Base-by-base conservation (phyloP, 306 rosid genomes). In the Fragaria nilgerrensis region DNA sequence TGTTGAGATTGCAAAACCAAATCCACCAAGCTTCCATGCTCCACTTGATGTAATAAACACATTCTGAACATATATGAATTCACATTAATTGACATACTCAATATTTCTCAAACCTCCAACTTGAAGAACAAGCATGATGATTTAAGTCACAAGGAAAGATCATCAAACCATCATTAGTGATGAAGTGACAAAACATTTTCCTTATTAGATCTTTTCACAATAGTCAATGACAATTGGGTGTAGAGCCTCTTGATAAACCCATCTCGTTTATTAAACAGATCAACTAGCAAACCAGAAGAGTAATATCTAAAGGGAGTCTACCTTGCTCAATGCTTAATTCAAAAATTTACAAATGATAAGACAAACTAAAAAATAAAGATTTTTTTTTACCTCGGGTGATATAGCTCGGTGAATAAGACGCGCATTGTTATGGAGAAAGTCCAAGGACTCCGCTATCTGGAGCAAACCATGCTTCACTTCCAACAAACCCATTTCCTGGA, bases 11-110 rank as follows among this genome's bases (percentile, higher is more conserved):
- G 99, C 90, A 88, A 92, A 92, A 83, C 99, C 90, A 83, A 96
- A 96, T 76, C 99, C 99, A 67, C 91, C 91, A 44, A 96, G 98
- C 85, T 96, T 96, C 99, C 99, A 96, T 75, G 99, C 98, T 86
- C 99, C 99, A 84, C 93, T 91, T 84, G 89, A 83, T 69, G 99
- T 96, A 80, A 96, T 96, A 79, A 96, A 85, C 78, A 92, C 85
- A 91, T 92, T 96, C 99, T 96, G 96, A 80, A 84, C 44, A 72
- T 68, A 78, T 27, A 75, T 67, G 62, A 52, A 73, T 62, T 65
- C 29, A 29, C 17, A 80, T 80, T 39, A 34, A 80, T 62, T 48
- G 14, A 10, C 58, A 70, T 72, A 72, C 49, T 43, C 65, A 58
- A 50, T 49, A 59, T 65, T 53, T 76, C 27, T 43, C 48, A 12